A percentile compares a stretch with the other conserved stretches of the same genome.
Evolutionary conservation across 2,329 filamentous ascomycete genomes (phyloP).

Genomic region (Colletotrichum horii): DNA sequence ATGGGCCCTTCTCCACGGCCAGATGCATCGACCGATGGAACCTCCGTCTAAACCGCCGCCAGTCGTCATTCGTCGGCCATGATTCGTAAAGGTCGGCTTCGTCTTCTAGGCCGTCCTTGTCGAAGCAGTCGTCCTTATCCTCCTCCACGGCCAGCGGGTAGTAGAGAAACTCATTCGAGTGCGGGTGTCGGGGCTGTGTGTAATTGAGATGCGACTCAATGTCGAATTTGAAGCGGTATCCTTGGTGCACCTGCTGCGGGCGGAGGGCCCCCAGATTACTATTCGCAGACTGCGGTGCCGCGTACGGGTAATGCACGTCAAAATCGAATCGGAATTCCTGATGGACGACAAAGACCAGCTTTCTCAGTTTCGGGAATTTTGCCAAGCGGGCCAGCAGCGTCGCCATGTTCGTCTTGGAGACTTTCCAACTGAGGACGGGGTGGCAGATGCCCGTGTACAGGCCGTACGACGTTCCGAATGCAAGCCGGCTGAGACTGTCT

Average conservation of each 20-base stretch:
- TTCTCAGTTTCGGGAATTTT: conserved; percentile 44
- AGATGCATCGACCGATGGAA: conserved; percentile 36
- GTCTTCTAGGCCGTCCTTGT: conserved; percentile 24
- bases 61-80: conserved; percentile 46
- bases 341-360: conserved; percentile 50
- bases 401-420: conserved; percentile 47
- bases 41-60: conserved; percentile 38
- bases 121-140: conserved; percentile 29
- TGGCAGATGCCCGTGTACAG: conserved; percentile 50
- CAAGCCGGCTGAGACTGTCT: conserved; percentile 43
- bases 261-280: conserved; percentile 25
- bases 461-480: conserved; percentile 52
- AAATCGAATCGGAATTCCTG: conserved; percentile 54
- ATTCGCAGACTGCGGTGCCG: neutral
- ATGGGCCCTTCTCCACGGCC: conserved; percentile 35
- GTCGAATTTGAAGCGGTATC: conserved; percentile 52
- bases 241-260: conserved; percentile 47
- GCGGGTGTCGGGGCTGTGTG: conserved; percentile 45
- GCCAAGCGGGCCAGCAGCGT: conserved; percentile 45
- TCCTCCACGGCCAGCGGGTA: conserved; percentile 39
- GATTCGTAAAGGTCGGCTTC: conserved; percentile 37
- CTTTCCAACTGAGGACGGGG: conserved; percentile 49
- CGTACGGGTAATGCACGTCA: conserved; percentile 33
- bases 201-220: conserved; percentile 51
- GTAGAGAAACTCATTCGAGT: conserved; percentile 43